Conservation (phyloP, 106 monocot species). For the Narthecium ossifragum region DNA sequence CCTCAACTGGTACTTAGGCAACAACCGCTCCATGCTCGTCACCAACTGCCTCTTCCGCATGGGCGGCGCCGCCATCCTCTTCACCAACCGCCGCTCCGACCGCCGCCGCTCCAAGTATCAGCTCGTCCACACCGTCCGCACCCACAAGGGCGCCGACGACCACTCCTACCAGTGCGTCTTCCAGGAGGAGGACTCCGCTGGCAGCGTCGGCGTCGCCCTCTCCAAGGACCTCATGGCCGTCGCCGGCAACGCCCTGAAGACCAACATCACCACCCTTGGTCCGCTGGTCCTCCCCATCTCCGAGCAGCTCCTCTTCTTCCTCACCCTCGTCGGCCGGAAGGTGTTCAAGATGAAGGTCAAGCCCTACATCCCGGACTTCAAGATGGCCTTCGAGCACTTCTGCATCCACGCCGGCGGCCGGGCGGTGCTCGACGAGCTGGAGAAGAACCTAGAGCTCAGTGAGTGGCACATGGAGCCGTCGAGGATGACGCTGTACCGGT, state of each 20-base stretch:
- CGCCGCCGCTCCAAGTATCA: constrained; percentile 38
- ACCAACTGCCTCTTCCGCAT: constrained; percentile 38
- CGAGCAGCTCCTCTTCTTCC: constrained; percentile 31
- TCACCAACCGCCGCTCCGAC: constrained; percentile 30
- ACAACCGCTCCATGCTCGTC: constrained; percentile 42
- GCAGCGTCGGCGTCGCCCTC: constrained; percentile 25
- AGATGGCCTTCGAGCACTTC: constrained; percentile 23
- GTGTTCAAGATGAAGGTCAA: constrained; percentile 26
- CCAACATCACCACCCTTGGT: constrained; percentile 36
- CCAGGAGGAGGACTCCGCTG: constrained; percentile 32
- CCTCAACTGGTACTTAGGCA: constrained; percentile 37
- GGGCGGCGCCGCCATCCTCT: constrained; percentile 42
- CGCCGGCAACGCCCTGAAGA: constrained; percentile 35
- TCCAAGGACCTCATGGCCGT: constrained; percentile 41
- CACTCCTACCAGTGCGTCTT: constrained; percentile 22
- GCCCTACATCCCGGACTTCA: constrained; percentile 25
- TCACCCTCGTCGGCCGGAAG: constrained; percentile 14
- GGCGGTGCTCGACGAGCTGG: constrained; percentile 53
- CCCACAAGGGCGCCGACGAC: constrained; percentile 28
- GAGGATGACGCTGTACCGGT: constrained; percentile 33
- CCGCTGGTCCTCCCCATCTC: constrained; percentile 39
- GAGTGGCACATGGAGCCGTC: constrained; percentile 40
- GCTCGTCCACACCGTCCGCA: constrained; percentile 32
- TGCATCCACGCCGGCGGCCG: constrained; percentile 41
- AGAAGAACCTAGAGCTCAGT: constrained; percentile 31